Evolutionary conservation across 805 yeast species (phyloP).

Genomic region (Candida ascalaphidarum): DNA sequence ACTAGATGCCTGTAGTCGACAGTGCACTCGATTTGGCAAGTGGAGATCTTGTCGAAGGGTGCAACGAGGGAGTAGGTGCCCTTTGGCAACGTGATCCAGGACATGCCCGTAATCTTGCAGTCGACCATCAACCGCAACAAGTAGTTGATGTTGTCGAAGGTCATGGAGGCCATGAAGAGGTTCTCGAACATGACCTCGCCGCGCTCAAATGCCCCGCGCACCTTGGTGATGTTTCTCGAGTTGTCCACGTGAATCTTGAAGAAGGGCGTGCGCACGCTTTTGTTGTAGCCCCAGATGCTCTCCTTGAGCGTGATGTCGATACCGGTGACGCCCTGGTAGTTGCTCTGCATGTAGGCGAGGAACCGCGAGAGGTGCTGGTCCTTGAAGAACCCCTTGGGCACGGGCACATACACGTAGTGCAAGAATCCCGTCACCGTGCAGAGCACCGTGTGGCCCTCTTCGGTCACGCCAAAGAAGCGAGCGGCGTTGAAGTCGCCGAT

Average conservation of each 20-base stretch:
- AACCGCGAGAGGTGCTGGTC: conserved; percentile 44
- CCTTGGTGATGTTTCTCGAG: conserved; percentile 55
- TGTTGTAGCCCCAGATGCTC: conserved; percentile 89
- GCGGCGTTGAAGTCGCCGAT: conserved; percentile 54
- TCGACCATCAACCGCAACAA: conserved; percentile 85
- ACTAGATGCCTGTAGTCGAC: conserved; percentile 61
- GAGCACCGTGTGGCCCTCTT: conserved; percentile 77
- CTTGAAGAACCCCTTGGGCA: conserved; percentile 66
- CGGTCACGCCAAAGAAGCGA: conserved; percentile 88
- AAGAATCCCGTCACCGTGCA: conserved; percentile 85
- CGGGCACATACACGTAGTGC: conserved; percentile 89
- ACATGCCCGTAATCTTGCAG: conserved; percentile 90
- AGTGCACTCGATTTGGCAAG: conserved; percentile 78
- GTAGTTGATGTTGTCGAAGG: conserved; percentile 88
- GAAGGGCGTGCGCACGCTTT: conserved; percentile 70
- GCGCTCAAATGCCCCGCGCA: conserved; percentile 77
- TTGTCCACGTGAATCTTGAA: conserved; percentile 63
- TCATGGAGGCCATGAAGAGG: conserved; percentile 53
- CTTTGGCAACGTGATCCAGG: conserved; percentile 87
- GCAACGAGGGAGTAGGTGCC: conserved; percentile 51
- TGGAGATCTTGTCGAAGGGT: conserved; percentile 41
- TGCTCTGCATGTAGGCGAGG: conserved; percentile 34
- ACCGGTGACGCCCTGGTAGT: conserved; percentile 50
- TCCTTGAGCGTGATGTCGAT: conserved; percentile 67
- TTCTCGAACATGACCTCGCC: conserved; percentile 65